Evolutionary conservation across 257 asterid species (phyloP), one percentile per base, ranked within the genome.

Genomic region (Scutellaria barbata): DNA sequence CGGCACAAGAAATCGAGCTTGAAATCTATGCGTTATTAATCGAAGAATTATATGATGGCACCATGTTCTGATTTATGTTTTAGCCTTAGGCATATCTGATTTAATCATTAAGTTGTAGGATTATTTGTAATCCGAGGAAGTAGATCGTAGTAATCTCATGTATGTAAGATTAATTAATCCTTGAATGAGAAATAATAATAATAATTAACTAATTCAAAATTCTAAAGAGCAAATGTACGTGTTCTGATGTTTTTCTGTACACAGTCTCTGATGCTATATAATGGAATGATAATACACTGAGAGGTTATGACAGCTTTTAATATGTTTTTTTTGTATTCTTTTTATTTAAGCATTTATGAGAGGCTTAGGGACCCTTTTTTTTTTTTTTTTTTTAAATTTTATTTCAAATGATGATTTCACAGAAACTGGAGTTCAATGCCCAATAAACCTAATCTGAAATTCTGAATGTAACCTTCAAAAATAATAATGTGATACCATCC

Each of bases 1-100:
- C 79, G 0, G 80, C 85, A 0, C 68, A 73, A 9, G 94, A 87
- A 39, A 77, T 88, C 17, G 94, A 85, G 82, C 40, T 75, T 7
- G 79, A 80, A 17, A 78, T 88, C 4, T 82, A 53, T 13, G 74
- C 71, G 12, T 6, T 80, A 37, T 72, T 86, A 48, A 10, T 85
- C 61, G 80, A 84, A 16, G 93, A 88, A 54, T 65, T 88, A 66
- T 66, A 80, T 0, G 78, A 76, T 11, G 94, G 87, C 59, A 47
- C 84, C 22, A 16, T 4, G 43, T n/a, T 43, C 47, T 20, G 6
- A 8, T 13, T 2, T 1, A 1, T 46, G 52, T 11, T 11, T 7
- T 42, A 10, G 13, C 5, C 3, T 30, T 30, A 30, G 35, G 35
- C 35, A 30, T 30, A 30, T 30, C 35, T 4, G 35, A 30, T 30